Percentiles rank a stretch among this genome's conserved stretches.
Evolutionary conservation across 1,139 yeast species (phyloP).

Genomic region (Fermentozyma sake): DNA sequence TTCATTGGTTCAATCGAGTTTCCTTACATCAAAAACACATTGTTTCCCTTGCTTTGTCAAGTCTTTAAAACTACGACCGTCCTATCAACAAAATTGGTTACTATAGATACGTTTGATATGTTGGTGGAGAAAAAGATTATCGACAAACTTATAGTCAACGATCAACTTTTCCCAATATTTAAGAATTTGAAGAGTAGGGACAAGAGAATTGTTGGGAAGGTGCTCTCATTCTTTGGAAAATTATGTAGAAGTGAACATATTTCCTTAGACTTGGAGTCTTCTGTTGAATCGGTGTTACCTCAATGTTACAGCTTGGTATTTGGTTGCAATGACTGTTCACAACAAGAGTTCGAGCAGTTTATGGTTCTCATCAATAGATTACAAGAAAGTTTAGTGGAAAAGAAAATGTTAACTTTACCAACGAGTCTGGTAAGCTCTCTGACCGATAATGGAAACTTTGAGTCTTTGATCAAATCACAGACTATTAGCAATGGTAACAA

Average conservation of each 20-base stretch:
- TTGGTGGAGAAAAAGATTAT: constrained; percentile 57
- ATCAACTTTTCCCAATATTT: constrained; percentile 73
- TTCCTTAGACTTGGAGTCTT: constrained; percentile 30
- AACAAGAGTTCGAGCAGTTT: constrained; percentile 30
- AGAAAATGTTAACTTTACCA: constrained; percentile 27
- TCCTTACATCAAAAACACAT: constrained; percentile 64
- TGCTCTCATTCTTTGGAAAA: constrained; percentile 49
- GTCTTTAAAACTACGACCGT: constrained; percentile 82
- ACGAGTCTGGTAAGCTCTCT: constrained; percentile 6
- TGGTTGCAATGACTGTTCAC: constrained; percentile 40
- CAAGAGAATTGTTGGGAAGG: constrained; percentile 55
- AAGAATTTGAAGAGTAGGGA: constrained; percentile 75
- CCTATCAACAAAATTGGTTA: constrained; percentile 66
- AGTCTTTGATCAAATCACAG: constrained; percentile 31
- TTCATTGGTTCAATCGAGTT: constrained; percentile 57
- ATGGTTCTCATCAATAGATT: constrained; percentile 24
- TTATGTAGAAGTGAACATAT: constrained; percentile 38
- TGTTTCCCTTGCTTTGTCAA: constrained; percentile 67
- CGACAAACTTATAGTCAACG: constrained; percentile 69
- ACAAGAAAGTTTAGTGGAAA: constrained; percentile 24
- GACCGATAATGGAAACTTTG: constrained; percentile 16
- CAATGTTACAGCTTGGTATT: constrained; percentile 36
- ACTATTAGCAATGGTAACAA: constrained; percentile 24
- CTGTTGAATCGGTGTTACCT: constrained; percentile 35
- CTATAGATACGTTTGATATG: constrained; percentile 60